Base-by-base conservation (phyloP, 2,329 filamentous ascomycete species). In the Calcarisporium arbuscula region DNA sequence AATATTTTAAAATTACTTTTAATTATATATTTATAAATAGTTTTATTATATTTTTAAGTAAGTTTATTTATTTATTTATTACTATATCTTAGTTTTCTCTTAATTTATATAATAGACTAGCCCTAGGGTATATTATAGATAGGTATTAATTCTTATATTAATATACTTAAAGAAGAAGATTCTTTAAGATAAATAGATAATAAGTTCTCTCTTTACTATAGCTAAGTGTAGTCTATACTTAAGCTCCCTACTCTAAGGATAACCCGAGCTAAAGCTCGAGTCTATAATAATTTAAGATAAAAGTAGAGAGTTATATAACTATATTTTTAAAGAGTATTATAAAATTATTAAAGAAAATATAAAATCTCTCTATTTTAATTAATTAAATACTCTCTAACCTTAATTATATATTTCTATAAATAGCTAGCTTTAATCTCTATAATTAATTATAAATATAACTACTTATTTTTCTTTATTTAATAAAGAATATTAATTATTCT, bases 41-140 rank as follows among this genome's bases (percentile, higher is more conserved):
- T 19, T 23, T 15, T 8, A 22, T 9, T 22, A n/a, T 12, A 8
- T 25, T 12, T 19, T 8, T 8, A 32, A 18, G 19, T 9, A 31
- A 31, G 10, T 31, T 18, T 14, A 31, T 14, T 32, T 19, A 32
- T 11, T 22, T 11, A 12, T 32, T 19, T 32, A 32, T 22, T 19
- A 8, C 21, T 19, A 18, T 32, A 32, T 10, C 6, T 9, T 22
- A 23, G 8, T 12, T 20, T 34, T 34, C 10, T 26, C 7, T 15
- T 18, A 11, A 16, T n/a, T 26, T 26, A 28, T 14, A 34, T 15
- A 11, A 18, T 11, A 10, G 12, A n/a, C n/a, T n/a, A n/a, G n/a
- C n/a, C n/a, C n/a, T n/a, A n/a, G n/a, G n/a, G n/a, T n/a, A n/a
- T n/a, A n/a, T n/a, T n/a, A n/a, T n/a, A n/a, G n/a, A n/a, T n/a